phyloP scores from a whole-genome alignment of 2,329 filamentous ascomycete species.

The Fusarium foetens region DNA sequence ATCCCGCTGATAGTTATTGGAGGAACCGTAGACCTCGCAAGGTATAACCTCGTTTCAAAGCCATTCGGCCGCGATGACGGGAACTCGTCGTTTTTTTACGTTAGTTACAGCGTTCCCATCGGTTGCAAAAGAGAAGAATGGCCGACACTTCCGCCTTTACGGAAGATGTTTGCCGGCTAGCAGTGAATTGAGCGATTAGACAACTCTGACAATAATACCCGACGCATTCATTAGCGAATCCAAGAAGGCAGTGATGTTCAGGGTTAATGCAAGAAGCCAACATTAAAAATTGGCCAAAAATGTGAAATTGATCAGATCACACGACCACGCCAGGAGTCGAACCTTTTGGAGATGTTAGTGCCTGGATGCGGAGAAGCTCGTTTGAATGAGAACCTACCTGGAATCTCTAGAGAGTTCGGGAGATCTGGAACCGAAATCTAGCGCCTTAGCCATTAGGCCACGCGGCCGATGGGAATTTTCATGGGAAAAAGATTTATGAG shows the following conservation, averaged over 20 bases:
- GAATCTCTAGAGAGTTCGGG: conserved; percentile 39
- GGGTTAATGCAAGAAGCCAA: not conserved
- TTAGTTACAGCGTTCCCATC: not conserved
- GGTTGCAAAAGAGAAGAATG: not conserved
- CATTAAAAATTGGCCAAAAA: not conserved
- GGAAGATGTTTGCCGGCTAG: not conserved
- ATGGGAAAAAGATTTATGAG: conserved; percentile 1
- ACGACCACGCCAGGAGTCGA: conserved; percentile 43
- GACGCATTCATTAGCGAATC: not conserved
- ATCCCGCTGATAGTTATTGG: conserved; percentile 41
- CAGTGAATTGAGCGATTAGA: not conserved
- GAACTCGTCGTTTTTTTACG: not conserved
- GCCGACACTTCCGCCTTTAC: not conserved
- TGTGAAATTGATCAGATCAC: conserved; percentile 11
- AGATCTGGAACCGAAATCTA: conserved; percentile 33
- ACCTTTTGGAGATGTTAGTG: conserved; percentile 24
- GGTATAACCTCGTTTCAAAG: not conserved
- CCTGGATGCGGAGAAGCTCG: not conserved
- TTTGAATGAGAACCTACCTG: conserved; percentile 21
- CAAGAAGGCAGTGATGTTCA: not conserved
- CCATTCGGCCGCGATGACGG: not conserved
- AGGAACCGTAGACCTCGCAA: not conserved
- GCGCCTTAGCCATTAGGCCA: conserved; percentile 43
- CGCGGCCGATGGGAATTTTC: conserved; percentile 22
- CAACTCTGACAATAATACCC: not conserved